Conservation (phyloP, 495 filamentous ascomycete species). For the Aspergillus coremiiformis region DNA sequence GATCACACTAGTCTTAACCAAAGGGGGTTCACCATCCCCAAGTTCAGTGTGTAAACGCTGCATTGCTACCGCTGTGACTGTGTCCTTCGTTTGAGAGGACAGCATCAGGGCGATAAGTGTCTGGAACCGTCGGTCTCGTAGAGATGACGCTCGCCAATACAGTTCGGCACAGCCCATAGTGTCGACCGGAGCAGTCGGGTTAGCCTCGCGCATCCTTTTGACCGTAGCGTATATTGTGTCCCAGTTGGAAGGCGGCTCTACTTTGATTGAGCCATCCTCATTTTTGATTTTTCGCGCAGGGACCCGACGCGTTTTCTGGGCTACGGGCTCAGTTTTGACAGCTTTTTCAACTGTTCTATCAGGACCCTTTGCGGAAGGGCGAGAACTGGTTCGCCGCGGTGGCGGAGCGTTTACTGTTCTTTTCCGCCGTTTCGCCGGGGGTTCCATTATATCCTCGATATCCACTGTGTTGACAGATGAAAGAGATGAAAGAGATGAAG, state of each 20-base stretch:
- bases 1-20: background rate
- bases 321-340: conserved; percentile 21
- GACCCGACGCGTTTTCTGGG: conserved; percentile 43
- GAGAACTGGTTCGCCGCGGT: conserved; percentile 15
- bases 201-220: conserved; percentile 65
- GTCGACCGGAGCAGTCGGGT: conserved; percentile 81
- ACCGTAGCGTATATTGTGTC: conserved; percentile 71
- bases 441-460: conserved; percentile 56
- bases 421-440: conserved; percentile 46
- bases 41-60: conserved; percentile 66
- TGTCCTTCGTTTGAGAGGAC: conserved; percentile 94
- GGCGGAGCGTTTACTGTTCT: conserved; percentile 20
- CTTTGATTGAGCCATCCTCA: conserved; percentile 44
- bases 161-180: conserved; percentile 95
- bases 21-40: conserved; percentile 28
- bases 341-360: conserved; percentile 6
- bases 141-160: conserved; percentile 34
- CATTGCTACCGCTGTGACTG: conserved; percentile 84
- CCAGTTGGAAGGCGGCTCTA: conserved; percentile 75
- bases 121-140: conserved; percentile 71
- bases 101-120: conserved; percentile 92
- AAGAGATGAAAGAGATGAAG: conserved; percentile 37
- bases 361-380: conserved; percentile 7
- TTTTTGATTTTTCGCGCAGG: conserved; percentile 59
- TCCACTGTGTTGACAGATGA: conserved; percentile 44